Evolutionary conservation across 2,329 filamentous ascomycete genomes (phyloP), one percentile per base, ranked within the genome.

Genomic region (Macrophomina phaseolina): DNA sequence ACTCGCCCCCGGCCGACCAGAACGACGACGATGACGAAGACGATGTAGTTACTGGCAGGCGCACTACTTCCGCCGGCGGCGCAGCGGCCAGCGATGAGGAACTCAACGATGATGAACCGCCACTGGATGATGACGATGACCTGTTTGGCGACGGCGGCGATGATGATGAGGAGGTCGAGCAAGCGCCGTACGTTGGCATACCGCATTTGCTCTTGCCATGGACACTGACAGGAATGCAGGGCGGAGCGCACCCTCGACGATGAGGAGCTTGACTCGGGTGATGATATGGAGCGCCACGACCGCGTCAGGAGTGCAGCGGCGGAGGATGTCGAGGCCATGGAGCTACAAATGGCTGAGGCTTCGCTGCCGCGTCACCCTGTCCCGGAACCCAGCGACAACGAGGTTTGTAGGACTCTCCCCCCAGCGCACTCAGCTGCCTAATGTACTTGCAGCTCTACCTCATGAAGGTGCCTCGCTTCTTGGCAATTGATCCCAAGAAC

Each of bases 381-480:
- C 14, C 91, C 91, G 14, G 90, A 90, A 73, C 85, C 90, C 45
- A 88, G 86, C 70, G 89, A 93, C 74, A 89, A 89, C 73, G 86
- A 87, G 76, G 90, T 93, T 81, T 67, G 75, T 51, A 30, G 52
- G 5, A 14, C 38, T 12, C 32, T 46, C 14, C 1, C 5, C 53
- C 42, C 34, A 14, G 12, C 45, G 14, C 3, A 30, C 2, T 7
- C 42, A 30, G 18, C 51, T 14, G 40, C 23, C 71, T 77, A 58
- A 73, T 70, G 18, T 11, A 14, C 7, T 36, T 45, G 6, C 60
- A 92, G 90, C 82, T 92, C 58, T 90, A 90, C 77, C 83, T 90
- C 5, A 78, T 93, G 72, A 89, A 89, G 70, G 84, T 94, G 1
- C 91, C 91, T 36, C 85, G 86, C 28, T 94, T 94, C 79, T 81